A percentile compares a stretch with the other conserved stretches of the same genome.
Conservation (phyloP, 768 basidiomycete species). For the Boletus subparvulus region DNA sequence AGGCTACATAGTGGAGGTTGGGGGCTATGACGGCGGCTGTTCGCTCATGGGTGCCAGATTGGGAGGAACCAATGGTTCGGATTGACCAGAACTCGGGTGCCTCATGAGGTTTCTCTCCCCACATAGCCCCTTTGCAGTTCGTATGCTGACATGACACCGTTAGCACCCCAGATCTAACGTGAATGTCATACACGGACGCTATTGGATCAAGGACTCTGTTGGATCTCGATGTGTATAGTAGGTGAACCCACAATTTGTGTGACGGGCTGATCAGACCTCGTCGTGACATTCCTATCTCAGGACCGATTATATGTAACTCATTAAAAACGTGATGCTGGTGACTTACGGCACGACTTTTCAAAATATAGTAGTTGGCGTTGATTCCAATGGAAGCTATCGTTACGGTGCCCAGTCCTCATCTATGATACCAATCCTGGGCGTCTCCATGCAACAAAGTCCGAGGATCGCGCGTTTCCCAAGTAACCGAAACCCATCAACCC, state of each 20-base stretch:
- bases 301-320: background rate
- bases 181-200: background rate
- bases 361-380: constrained; percentile 5
- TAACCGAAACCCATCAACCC: background rate
- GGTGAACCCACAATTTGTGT: background rate
- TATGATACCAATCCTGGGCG: background rate
- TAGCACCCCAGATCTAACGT: background rate
- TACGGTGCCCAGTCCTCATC: background rate
- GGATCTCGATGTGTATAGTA: background rate
- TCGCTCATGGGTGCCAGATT: background rate
- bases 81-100: background rate
- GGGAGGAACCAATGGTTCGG: background rate
- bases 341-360: constrained; percentile 3
- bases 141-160: background rate
- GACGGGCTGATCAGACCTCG: background rate
- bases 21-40: constrained; percentile 1
- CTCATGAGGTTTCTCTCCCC: background rate
- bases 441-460: background rate
- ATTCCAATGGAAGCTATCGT: constrained; percentile 10
- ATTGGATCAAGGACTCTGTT: background rate
- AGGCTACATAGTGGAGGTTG: background rate
- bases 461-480: background rate
- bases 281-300: background rate
- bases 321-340: background rate
- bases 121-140: background rate